Evolutionary conservation across 164 flowering plant genomes (phyloP).

Genomic region (Saururus chinensis): DNA sequence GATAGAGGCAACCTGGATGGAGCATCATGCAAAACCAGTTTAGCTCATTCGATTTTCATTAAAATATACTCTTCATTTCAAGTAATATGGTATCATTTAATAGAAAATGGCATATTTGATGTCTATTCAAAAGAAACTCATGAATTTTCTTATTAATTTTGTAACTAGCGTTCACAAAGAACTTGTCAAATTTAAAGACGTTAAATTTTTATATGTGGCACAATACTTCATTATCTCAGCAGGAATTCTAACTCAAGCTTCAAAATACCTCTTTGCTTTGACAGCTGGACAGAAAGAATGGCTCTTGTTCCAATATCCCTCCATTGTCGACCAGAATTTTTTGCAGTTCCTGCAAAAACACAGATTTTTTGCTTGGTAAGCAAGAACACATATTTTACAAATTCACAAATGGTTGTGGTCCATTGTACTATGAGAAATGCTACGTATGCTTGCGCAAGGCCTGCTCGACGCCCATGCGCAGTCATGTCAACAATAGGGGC

Average conservation of each 20-base stretch:
- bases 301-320: conserved; percentile 63
- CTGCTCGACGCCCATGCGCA: background rate
- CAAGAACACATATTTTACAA: too few relatives aligned
- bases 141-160: too few relatives aligned
- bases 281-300: conserved; percentile 49
- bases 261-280: conserved; percentile 39
- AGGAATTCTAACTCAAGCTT: background rate
- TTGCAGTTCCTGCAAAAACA: conserved; percentile 58
- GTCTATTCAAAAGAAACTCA: background rate
- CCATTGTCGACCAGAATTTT: conserved; percentile 47
- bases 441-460: background rate
- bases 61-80: background rate
- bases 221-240: background rate
- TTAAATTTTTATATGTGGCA: background rate
- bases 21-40: background rate
- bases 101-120: too few relatives aligned
- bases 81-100: background rate
- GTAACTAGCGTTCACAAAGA: background rate
- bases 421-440: background rate
- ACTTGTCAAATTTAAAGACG: too few relatives aligned
- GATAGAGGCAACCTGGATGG: background rate
- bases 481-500: background rate
- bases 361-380: too few relatives aligned
- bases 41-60: background rate
- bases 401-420: too few relatives aligned